These are phyloP conservation scores for Telopea speciosissima DNA, from an alignment of 177 flowering plant species.

Conservation along the genomic window DNA sequence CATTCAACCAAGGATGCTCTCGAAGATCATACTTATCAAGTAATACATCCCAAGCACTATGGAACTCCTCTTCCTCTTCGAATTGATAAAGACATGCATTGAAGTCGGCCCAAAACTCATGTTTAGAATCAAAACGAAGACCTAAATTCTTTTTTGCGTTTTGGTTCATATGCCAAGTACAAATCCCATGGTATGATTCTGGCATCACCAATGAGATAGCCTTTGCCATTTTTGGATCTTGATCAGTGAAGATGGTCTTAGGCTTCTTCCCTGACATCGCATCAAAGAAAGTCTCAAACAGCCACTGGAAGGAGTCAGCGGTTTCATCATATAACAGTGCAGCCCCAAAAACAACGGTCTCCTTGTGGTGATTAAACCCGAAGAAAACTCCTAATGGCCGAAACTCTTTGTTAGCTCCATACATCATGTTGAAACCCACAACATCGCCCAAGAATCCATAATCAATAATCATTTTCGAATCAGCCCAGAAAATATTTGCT, in stretches of 20 bases:
- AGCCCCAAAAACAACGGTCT: constrained; percentile 7
- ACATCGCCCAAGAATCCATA: too few species aligned
- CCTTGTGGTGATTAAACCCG: constrained; percentile 5
- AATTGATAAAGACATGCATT: not conserved
- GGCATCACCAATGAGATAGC: constrained; percentile 1
- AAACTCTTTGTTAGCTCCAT: too few species aligned
- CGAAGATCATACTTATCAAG: not conserved
- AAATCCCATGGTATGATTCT: constrained; percentile 1
- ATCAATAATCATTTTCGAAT: too few species aligned
- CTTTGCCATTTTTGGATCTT: constrained; percentile 6
- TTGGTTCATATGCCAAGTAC: constrained; percentile 1
- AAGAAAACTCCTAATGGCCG: too few species aligned
- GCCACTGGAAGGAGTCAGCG: constrained; percentile 1
- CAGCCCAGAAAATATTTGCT: too few species aligned
- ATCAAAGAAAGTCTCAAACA: constrained; percentile 8
- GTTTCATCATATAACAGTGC: constrained; percentile 11
- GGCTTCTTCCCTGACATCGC: constrained; percentile 6
- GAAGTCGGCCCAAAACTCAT: not conserved
- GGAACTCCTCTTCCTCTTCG: constrained; percentile 9
- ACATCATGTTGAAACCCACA: too few species aligned
- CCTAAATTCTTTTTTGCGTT: not conserved
- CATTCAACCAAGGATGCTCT: not conserved
- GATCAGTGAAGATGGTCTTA: constrained; percentile 5
- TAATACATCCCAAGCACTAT: constrained; percentile 1
- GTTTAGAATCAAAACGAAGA: too few species aligned